A percentile compares a stretch with the other conserved stretches of the same genome.
These are phyloP conservation scores for Metschnikowia sp. DNA, from an alignment of 805 yeast species.

Conservation along the genomic window DNA sequence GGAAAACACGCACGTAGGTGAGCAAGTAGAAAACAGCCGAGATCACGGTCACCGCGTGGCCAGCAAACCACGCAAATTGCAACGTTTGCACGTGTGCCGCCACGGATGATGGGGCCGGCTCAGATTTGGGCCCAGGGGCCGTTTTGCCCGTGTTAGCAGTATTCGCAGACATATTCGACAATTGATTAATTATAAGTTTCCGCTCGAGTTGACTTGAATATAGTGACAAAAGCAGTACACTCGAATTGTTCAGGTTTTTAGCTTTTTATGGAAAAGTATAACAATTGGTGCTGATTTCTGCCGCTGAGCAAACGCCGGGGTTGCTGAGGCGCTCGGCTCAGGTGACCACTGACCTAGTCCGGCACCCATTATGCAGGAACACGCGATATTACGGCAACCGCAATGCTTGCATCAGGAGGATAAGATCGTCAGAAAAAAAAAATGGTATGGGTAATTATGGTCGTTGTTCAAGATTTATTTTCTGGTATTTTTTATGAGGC, in stretches of 20 bases:
- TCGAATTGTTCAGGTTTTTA: too few relatives aligned
- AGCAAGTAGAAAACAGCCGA: slow-evolving; percentile 30
- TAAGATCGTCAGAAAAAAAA: too few relatives aligned
- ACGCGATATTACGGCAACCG: too few relatives aligned
- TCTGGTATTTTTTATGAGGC: too few relatives aligned
- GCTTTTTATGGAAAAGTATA: background rate
- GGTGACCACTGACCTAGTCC: too few relatives aligned
- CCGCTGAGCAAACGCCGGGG: background rate
- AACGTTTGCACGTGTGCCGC: slow-evolving; percentile 32
- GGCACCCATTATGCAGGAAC: too few relatives aligned
- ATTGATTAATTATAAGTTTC: too few relatives aligned
- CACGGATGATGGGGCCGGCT: background rate
- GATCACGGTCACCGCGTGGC: slow-evolving; percentile 36
- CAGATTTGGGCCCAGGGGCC: slow-evolving; percentile 2
- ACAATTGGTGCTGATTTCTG: background rate
- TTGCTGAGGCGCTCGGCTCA: background rate
- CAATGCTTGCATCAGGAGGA: too few relatives aligned
- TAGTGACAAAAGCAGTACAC: too few relatives aligned
- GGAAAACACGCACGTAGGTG: slow-evolving; percentile 31
- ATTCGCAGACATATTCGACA: background rate
- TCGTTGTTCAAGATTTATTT: too few relatives aligned
- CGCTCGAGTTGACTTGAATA: too few relatives aligned
- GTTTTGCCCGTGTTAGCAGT: background rate
- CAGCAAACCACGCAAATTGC: slow-evolving; percentile 76
- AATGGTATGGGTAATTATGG: too few relatives aligned